These are phyloP conservation scores for Russula lepida DNA, from an alignment of 768 basidiomycete species.

Conservation along the genomic window DNA sequence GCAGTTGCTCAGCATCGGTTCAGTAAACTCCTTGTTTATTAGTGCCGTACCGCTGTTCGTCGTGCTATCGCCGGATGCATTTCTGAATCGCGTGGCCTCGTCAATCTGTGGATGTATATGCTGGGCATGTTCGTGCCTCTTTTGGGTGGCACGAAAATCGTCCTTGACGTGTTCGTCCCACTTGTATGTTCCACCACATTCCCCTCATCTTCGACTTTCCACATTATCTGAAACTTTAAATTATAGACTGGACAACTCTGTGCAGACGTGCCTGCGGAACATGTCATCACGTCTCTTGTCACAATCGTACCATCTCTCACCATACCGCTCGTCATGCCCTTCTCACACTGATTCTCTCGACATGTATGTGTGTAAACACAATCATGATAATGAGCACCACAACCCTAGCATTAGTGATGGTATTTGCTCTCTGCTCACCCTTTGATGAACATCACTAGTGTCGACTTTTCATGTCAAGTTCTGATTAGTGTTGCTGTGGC, in stretches of 20 bases:
- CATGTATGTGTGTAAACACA: conserved; percentile 29
- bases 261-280: conserved; percentile 75
- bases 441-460: conserved; percentile 87
- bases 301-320: conserved; percentile 46
- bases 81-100: conserved; percentile 27
- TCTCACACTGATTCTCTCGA: conserved; percentile 63
- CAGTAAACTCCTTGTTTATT: conserved; percentile 67
- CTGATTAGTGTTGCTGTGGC: too few species aligned
- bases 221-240: background rate
- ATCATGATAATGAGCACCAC: conserved; percentile 40
- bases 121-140: conserved; percentile 51
- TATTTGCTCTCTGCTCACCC: conserved; percentile 50
- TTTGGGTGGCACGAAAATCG: conserved; percentile 47
- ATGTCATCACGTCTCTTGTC: conserved; percentile 77
- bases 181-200: conserved; percentile 44
- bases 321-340: conserved; percentile 55
- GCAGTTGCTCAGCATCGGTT: conserved; percentile 66
- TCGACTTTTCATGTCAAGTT: conserved; percentile 71
- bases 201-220: background rate
- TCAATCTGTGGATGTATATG: conserved; percentile 57
- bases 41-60: conserved; percentile 47
- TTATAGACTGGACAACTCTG: conserved; percentile 74
- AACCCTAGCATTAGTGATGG: conserved; percentile 44
- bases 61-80: conserved; percentile 45
- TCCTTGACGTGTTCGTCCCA: conserved; percentile 85